Conservation (phyloP, 2,329 filamentous ascomycete species). For the Monosporascus ibericus region DNA sequence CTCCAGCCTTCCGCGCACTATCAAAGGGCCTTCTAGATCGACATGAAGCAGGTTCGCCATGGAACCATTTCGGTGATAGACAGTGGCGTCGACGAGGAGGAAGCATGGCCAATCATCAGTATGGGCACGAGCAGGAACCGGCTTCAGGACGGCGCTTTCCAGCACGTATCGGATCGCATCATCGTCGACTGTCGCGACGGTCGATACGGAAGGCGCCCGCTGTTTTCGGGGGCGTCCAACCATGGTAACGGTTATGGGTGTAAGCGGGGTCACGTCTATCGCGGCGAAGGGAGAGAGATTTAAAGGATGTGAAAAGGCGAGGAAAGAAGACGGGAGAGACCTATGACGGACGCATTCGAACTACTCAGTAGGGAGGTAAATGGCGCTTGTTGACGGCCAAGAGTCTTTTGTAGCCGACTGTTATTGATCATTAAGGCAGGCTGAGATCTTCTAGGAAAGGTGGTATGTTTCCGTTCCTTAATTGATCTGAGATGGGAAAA, state of each 20-base stretch:
- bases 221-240: constrained; percentile 18
- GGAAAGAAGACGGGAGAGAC: too few species aligned
- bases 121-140: constrained; percentile 25
- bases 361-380: too few species aligned
- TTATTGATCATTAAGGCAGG: too few species aligned
- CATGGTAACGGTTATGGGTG: constrained; percentile 23
- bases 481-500: too few species aligned
- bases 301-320: too few species aligned
- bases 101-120: constrained; percentile 56
- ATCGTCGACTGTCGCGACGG: constrained; percentile 36
- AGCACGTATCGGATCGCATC: constrained; percentile 23
- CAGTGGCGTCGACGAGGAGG: constrained; percentile 52
- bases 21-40: constrained; percentile 53
- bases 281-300: not conserved
- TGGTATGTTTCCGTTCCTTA: too few species aligned
- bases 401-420: too few species aligned
- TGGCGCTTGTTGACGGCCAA: too few species aligned
- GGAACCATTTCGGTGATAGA: constrained; percentile 51
- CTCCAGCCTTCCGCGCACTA: constrained; percentile 53
- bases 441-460: too few species aligned
- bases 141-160: constrained; percentile 32
- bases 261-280: not conserved
- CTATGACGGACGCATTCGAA: too few species aligned
- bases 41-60: constrained; percentile 57
- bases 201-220: constrained; percentile 39